Evolutionary conservation across 345 rosid genomes (phyloP).

Genomic region (Balakata baccata): DNA sequence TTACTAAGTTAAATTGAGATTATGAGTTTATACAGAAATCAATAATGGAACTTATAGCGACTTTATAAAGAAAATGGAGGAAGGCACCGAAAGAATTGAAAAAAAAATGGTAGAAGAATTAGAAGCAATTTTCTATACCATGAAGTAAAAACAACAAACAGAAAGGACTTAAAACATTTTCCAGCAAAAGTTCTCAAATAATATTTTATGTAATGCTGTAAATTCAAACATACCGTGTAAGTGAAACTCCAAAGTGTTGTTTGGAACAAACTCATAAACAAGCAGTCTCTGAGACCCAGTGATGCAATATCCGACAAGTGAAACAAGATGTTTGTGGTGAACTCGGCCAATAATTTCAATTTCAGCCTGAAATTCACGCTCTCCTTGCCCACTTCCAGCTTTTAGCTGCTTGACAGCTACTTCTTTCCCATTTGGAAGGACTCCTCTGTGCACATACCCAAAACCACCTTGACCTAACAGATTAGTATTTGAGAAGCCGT

Average conservation of each 20-base stretch:
- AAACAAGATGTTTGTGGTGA: slow-evolving; percentile 33
- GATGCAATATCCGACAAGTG: slow-evolving; percentile 33
- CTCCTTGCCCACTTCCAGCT: slow-evolving; percentile 34
- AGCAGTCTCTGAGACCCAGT: slow-evolving; percentile 29
- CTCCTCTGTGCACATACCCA: slow-evolving; percentile 32
- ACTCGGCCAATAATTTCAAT: slow-evolving; percentile 28
- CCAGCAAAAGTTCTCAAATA: not conserved
- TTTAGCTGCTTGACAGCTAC: slow-evolving; percentile 27
- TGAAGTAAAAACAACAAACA: not conserved
- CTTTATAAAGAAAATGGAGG: not conserved
- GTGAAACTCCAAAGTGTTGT: slow-evolving; percentile 32
- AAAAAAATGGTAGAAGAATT: not conserved
- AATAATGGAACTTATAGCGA: not conserved
- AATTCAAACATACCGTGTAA: slow-evolving; percentile 21
- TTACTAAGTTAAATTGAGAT: too few species aligned
- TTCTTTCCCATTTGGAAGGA: slow-evolving; percentile 28
- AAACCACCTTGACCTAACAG: slow-evolving; percentile 34
- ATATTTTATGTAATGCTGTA: too few species aligned
- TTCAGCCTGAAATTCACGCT: slow-evolving; percentile 32
- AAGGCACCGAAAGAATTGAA: too few species aligned
- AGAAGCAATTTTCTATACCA: not conserved
- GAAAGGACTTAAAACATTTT: not conserved
- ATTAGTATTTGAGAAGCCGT: slow-evolving; percentile 29
- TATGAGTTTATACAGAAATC: not conserved
- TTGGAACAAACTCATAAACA: slow-evolving; percentile 31